A percentile compares a stretch with the other conserved stretches of the same genome.
Evolutionary conservation across 495 filamentous ascomycete genomes (phyloP).

Genomic region (Lasiosphaeria hispida): DNA sequence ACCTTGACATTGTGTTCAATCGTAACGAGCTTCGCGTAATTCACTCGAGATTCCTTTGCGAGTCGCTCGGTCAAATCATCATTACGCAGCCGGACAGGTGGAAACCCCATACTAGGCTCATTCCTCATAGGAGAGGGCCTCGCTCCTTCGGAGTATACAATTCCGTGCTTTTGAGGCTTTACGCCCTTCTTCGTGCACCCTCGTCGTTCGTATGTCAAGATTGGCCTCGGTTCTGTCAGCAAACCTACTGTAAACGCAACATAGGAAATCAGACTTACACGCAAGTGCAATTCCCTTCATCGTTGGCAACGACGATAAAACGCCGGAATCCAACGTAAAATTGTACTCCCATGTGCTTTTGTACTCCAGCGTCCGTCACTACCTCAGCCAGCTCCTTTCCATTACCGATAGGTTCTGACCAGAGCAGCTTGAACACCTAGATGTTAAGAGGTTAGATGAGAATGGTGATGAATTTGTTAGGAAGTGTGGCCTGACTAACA

Average conservation of each 20-base stretch:
- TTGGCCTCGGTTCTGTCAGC: constrained; percentile 35
- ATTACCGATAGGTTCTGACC: constrained; percentile 45
- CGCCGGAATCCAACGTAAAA: constrained; percentile 46
- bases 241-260: background rate
- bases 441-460: background rate
- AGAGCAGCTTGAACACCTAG: constrained; percentile 48
- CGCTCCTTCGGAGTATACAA: constrained; percentile 34
- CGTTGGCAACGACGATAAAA: constrained; percentile 47
- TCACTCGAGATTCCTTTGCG: constrained; percentile 44
- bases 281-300: constrained; percentile 48
- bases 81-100: constrained; percentile 34
- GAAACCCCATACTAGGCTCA: constrained; percentile 44
- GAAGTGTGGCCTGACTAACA: constrained; percentile 23
- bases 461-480: too few relatives aligned
- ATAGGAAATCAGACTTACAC: constrained; percentile 36
- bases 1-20: constrained; percentile 50
- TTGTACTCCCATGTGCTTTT: constrained; percentile 25
- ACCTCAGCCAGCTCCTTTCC: constrained; percentile 28
- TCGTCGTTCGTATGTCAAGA: constrained; percentile 45
- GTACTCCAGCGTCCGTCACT: constrained; percentile 30
- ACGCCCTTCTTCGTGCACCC: constrained; percentile 47
- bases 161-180: constrained; percentile 45
- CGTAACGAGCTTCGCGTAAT: constrained; percentile 46
- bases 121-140: constrained; percentile 30
- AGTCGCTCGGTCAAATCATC: constrained; percentile 38